Percentiles rank a stretch among this genome's conserved stretches.
Conservation (phyloP, 345 rosid species). For the Citrus cavaleriei region DNA sequence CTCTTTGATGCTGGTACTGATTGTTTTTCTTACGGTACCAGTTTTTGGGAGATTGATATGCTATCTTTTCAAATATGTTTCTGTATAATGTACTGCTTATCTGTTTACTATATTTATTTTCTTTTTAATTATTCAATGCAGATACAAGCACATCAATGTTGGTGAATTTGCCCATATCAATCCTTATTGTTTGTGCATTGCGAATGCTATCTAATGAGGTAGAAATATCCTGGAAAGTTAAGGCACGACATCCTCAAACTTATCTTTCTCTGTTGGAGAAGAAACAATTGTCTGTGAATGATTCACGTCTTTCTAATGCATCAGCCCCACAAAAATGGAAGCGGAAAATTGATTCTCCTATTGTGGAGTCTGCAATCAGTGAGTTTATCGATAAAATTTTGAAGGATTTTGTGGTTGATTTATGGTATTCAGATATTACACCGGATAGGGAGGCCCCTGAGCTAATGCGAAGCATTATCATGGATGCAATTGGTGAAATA, state of each 20-base stretch:
- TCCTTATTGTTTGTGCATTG: conserved; percentile 44
- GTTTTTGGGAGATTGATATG: not conserved
- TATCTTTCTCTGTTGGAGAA: conserved; percentile 58
- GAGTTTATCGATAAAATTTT: conserved; percentile 77
- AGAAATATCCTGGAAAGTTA: conserved; percentile 73
- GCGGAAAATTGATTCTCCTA: conserved; percentile 78
- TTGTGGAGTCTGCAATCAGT: conserved; percentile 70
- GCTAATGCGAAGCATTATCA: conserved; percentile 68
- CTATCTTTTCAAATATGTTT: not conserved
- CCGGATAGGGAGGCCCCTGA: conserved; percentile 88
- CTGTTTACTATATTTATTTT: not conserved
- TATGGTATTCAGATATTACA: conserved; percentile 93
- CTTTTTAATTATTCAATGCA: conserved; percentile 25
- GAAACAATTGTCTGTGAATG: conserved; percentile 76
- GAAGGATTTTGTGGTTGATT: conserved; percentile 76
- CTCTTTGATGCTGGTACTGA: not conserved
- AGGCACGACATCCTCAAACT: conserved; percentile 18
- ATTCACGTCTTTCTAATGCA: conserved; percentile 56
- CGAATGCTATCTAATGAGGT: conserved; percentile 59
- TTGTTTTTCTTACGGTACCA: not conserved
- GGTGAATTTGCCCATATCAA: conserved; percentile 89
- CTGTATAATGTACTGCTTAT: no score
- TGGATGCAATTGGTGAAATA: conserved; percentile 91
- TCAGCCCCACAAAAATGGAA: conserved; percentile 67
- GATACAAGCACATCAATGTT: conserved; percentile 94